A percentile compares a stretch with the other conserved stretches of the same genome.
These are phyloP conservation scores for Lolium rigidum DNA, from an alignment of 176 grass and related monocot genomes.

Conservation along the genomic window DNA sequence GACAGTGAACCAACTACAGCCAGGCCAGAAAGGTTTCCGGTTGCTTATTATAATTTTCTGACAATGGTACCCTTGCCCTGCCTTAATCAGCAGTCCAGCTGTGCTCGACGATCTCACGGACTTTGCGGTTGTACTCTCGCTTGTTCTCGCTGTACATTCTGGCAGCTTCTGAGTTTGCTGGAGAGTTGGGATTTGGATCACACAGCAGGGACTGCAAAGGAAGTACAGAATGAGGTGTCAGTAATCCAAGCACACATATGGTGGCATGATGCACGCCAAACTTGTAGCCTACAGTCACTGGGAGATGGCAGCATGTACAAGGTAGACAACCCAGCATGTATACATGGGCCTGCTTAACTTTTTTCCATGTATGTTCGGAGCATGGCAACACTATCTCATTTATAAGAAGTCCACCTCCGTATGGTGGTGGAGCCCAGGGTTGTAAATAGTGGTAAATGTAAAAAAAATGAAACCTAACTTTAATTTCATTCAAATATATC, in stretches of 20 bases:
- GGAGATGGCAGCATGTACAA: not conserved
- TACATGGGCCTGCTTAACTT: conserved; percentile 6
- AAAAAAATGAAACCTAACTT: conserved; percentile 13
- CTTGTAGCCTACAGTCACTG: not conserved
- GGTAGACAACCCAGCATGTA: not conserved
- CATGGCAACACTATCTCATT: not conserved
- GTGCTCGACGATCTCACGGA: conserved; percentile 93
- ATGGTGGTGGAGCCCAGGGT: not conserved
- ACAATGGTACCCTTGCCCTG: conserved; percentile 8
- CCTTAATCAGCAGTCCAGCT: conserved; percentile 96
- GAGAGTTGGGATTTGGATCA: conserved; percentile 94
- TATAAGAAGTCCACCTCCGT: not conserved
- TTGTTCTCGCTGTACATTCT: conserved; percentile 96
- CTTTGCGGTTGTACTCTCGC: conserved; percentile 93
- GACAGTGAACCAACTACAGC: conserved; percentile 35
- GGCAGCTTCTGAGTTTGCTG: conserved; percentile 93
- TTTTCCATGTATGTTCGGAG: not conserved
- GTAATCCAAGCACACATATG: not conserved
- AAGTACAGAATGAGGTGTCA: not conserved
- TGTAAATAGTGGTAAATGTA: not conserved
- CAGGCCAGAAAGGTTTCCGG: conserved; percentile 34
- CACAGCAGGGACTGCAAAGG: conserved; percentile 86
- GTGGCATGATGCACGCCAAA: not conserved
- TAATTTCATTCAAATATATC: not conserved
- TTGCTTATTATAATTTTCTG: conserved; percentile 53